Conservation (phyloP, 768 basidiomycete species). For the Auricularia heimuer region DNA sequence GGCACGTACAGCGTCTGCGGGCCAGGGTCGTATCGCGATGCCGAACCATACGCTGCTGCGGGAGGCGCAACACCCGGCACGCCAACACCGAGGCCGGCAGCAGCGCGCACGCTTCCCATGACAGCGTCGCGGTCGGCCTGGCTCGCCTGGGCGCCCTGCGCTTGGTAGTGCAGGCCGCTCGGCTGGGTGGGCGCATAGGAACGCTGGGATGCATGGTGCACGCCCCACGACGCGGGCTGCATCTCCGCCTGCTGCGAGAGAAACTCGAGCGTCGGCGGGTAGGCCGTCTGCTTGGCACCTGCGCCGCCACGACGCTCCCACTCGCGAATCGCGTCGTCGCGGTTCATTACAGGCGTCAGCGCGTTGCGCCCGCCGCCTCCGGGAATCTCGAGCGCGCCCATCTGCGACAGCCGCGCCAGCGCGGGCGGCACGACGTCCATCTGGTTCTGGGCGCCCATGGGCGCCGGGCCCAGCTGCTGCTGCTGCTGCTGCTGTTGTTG, state of each 20-base stretch:
- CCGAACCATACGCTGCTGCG: conserved; percentile 43
- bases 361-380: conserved; percentile 57
- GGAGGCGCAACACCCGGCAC: conserved; percentile 27
- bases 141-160: neutral
- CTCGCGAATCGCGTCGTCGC: conserved; percentile 90
- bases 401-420: conserved; percentile 77
- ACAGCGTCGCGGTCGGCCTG: conserved; percentile 42
- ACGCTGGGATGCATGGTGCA: conserved; percentile 22
- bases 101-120: conserved; percentile 66
- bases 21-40: conserved; percentile 32
- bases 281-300: conserved; percentile 50
- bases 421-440: conserved; percentile 94
- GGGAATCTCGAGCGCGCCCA: conserved; percentile 70
- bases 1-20: conserved; percentile 57
- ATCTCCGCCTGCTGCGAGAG: conserved; percentile 90
- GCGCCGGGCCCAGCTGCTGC: neutral
- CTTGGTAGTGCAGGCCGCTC: neutral
- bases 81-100: conserved; percentile 41
- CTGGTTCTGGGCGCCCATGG: conserved; percentile 33
- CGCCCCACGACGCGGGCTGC: conserved; percentile 53
- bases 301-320: conserved; percentile 88
- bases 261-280: conserved; percentile 81
- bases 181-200: conserved; percentile 14
- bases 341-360: conserved; percentile 85
- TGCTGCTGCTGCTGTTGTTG: neutral